phyloP scores from a whole-genome alignment of 306 rosid genomes.

The Cucumis sativus region Cucumber_9930_V3 NC_026657.2:11531501-11532000 shows the following conservation, averaged over 20 bases:
- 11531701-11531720: conserved; percentile 81
- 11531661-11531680: not conserved
- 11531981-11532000: not conserved
- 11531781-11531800: conserved; percentile 22
- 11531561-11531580: conserved; percentile 80
- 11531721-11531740: conserved; percentile 76
- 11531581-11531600: not conserved
- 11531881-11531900: not conserved
- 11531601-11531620: not conserved
- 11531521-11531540: conserved; percentile 73
- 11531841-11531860: not conserved
- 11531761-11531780: conserved; percentile 56
- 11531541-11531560: conserved; percentile 64
- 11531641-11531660: not conserved
- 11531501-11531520: conserved; percentile 74
- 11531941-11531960: not conserved
- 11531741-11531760: conserved; percentile 60
- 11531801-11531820: not conserved
- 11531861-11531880: not conserved
- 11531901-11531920: not conserved
- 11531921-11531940: not conserved
- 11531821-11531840: not conserved
- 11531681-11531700: not conserved
- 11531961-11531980: not conserved
- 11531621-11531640: not conserved